Base-by-base conservation (phyloP, 2,329 filamentous ascomycete genomes). In the Ampelomyces quisqualis region DNA sequence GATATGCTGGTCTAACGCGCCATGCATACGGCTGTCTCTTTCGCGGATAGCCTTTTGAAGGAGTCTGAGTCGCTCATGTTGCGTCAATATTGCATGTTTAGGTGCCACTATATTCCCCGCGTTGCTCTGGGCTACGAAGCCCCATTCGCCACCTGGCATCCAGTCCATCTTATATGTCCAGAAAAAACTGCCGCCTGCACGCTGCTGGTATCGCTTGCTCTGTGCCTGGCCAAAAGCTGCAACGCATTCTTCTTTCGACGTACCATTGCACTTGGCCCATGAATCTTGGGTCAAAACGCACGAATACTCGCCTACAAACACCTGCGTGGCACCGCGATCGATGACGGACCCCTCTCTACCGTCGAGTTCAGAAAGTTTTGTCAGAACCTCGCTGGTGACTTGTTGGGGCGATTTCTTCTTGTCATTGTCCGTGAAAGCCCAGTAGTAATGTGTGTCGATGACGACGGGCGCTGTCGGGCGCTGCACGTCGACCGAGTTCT, bases 91-190 rank as follows among this genome's bases (percentile, higher is more conserved):
- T 10, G 18, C 65, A 42, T 34, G 77, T 49, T 1, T 51, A 51
- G 40, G 76, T 60, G 38, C 67, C 57, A 24, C 51, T 38, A 23
- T 77, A 71, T 53, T 55, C 2, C 66, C 62, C 15, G 69, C 70
- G 15, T 76, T 71, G 7, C 69, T 72, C 62, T 79, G 77, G 24
- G 75, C 70, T 14, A 71, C 70, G 62, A 82, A 81, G 0, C 78
- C 78, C 79, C 79, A 82, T 58, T 79, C 78, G 9, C 78, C 78
- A 9, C 78, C 79, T n/a, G 74, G 72, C 72, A 79, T 78, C 77
- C 78, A 81, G 48, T 79, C 72, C 77, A 81, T 81, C 39, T 78
- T 78, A 55, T 71, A 77, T 0, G 79, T 81, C 79, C 79, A 81
- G 65, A 82, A 82, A 53, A 75, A 80, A 21, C 69, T 70, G 1